Conservation (phyloP, 1,284 basidiomycete species). For the Stygiomarasmius scandens region DNA sequence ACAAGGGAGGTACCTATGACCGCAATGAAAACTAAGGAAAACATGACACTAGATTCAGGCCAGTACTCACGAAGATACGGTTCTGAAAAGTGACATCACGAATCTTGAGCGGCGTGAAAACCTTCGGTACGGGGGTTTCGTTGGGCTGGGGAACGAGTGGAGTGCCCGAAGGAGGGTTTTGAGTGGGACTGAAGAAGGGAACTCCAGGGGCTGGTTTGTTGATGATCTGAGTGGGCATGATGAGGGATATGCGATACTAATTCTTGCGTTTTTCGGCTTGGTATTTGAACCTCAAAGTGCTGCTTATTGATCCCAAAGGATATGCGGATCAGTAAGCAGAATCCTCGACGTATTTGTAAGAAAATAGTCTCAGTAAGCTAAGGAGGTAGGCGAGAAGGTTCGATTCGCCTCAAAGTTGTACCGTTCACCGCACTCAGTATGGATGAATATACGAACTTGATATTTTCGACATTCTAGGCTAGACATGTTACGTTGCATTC, state of each 20-base stretch:
- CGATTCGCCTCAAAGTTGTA: too few species aligned
- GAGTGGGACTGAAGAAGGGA: slow-evolving; percentile 59
- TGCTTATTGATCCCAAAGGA: too few species aligned
- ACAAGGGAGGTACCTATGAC: slow-evolving; percentile 52
- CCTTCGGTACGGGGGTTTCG: slow-evolving; percentile 49
- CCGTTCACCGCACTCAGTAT: too few species aligned
- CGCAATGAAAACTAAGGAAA: not conserved
- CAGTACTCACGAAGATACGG: slow-evolving; percentile 60
- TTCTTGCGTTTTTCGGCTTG: too few species aligned
- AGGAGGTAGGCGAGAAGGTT: too few species aligned
- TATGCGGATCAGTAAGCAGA: too few species aligned
- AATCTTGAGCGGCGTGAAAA: slow-evolving; percentile 68
- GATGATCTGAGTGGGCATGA: not conserved
- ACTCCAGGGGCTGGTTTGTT: slow-evolving; percentile 41
- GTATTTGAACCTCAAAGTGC: too few species aligned
- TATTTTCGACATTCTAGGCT: too few species aligned
- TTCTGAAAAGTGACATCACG: slow-evolving; percentile 61
- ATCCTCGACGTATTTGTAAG: too few species aligned
- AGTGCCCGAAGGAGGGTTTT: slow-evolving; percentile 52
- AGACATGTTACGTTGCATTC: too few species aligned
- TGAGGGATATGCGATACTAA: not conserved
- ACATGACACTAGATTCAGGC: not conserved
- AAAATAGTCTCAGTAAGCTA: too few species aligned
- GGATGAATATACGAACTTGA: too few species aligned
- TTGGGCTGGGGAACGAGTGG: slow-evolving; percentile 46